phyloP scores from a whole-genome alignment of 768 basidiomycete species.

The Psilocybe azurescens region DNA sequence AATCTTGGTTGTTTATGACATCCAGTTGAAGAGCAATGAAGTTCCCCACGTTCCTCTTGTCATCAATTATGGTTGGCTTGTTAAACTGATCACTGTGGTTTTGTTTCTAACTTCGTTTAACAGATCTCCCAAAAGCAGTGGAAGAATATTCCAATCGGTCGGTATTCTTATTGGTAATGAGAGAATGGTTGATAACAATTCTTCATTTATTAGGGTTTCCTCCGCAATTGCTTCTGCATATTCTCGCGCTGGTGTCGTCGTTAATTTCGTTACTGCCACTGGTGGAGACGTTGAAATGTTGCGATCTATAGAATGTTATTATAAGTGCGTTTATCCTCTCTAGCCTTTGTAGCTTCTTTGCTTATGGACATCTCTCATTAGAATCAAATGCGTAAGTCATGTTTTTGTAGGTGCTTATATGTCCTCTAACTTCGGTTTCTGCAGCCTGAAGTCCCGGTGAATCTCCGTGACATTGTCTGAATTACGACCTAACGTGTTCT shows the following conservation, averaged over 20 bases:
- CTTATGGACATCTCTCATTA: slow-evolving; percentile 29
- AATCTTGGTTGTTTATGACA: slow-evolving; percentile 92
- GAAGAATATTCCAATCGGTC: slow-evolving; percentile 98
- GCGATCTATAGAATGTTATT: slow-evolving; percentile 97
- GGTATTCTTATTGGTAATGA: slow-evolving; percentile 17
- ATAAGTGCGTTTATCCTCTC: slow-evolving; percentile 62
- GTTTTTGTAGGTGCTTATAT: neutral
- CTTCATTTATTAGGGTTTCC: slow-evolving; percentile 60
- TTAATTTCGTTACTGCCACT: slow-evolving; percentile 97
- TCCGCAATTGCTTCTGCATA: slow-evolving; percentile 88
- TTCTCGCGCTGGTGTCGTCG: slow-evolving; percentile 86
- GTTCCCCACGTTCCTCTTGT: slow-evolving; percentile 90
- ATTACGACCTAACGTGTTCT: slow-evolving; percentile 54
- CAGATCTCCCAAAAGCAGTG: slow-evolving; percentile 92
- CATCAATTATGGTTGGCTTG: slow-evolving; percentile 83
- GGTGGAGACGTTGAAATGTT: slow-evolving; percentile 99
- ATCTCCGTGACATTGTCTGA: slow-evolving; percentile 88
- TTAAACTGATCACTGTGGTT: neutral
- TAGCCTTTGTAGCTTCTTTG: neutral
- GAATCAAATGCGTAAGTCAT: slow-evolving; percentile 87
- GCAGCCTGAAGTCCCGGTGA: slow-evolving; percentile 91
- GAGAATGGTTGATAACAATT: slow-evolving; percentile 5
- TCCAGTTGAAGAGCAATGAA: slow-evolving; percentile 89
- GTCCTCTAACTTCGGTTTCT: slow-evolving; percentile 18
- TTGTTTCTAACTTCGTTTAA: slow-evolving; percentile 14